Evolutionary conservation across 495 filamentous ascomycete genomes (phyloP).

Genomic region (Trichocladium uniseriatum): DNA sequence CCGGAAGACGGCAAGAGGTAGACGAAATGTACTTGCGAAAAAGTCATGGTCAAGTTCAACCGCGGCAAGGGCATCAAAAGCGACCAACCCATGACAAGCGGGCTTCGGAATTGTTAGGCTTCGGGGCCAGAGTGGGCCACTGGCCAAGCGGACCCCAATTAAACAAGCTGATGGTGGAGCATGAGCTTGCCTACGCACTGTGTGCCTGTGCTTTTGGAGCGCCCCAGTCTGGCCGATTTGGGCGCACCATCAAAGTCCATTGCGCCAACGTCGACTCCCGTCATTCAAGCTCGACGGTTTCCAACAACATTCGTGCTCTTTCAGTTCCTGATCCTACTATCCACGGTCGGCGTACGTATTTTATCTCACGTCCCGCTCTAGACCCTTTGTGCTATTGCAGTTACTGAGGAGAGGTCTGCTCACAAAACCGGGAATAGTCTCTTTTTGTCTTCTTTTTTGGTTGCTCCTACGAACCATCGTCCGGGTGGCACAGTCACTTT

Average conservation of each 20-base stretch:
- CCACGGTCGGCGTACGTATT: conserved; percentile 5
- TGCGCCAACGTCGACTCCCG: conserved; percentile 22
- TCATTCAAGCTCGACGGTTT: conserved; percentile 22
- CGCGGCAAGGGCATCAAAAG: too few species aligned
- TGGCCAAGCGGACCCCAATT: too few species aligned
- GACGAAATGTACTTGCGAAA: background rate
- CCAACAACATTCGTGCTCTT: conserved; percentile 12
- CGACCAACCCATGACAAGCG: background rate
- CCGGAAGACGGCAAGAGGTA: too few species aligned
- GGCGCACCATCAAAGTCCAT: conserved; percentile 15
- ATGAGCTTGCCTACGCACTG: background rate
- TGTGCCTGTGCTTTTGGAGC: background rate
- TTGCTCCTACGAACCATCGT: conserved; percentile 5
- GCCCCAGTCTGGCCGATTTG: conserved; percentile 14
- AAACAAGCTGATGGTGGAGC: too few species aligned
- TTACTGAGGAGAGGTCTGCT: conserved; percentile 1
- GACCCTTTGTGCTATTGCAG: conserved; percentile 2
- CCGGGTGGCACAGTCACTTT: conserved; percentile 8
- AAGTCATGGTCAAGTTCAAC: too few species aligned
- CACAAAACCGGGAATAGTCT: background rate
- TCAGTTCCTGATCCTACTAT: conserved; percentile 9
- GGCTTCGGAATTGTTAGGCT: background rate
- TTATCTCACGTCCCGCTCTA: background rate
- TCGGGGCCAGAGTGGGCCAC: too few species aligned
- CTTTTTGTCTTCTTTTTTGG: conserved; percentile 9